Base-by-base conservation (phyloP, 169 alveolate genomes). In the Plasmodium fragile region DNA sequence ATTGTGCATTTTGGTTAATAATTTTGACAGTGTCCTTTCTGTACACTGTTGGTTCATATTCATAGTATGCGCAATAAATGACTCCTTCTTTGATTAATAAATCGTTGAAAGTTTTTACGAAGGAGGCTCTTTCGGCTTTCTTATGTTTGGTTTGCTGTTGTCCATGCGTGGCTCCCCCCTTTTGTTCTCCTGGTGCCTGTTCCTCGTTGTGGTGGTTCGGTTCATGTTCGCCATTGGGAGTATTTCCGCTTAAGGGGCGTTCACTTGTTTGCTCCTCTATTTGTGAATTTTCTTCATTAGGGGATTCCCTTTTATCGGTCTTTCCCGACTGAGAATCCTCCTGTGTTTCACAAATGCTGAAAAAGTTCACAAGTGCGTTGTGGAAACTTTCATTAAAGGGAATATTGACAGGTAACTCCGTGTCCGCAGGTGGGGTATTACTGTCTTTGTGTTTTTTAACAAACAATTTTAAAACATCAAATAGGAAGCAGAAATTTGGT, bases 1-100 rank as follows among this genome's bases (percentile, higher is more conserved):
- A 25, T n/a, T 87, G 36, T 65, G 70, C 32, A 45, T 87, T 87
- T 77, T 78, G n/a, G 52, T 78, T 87, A 77, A 87, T 78, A 10
- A 87, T 34, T 78, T 87, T 77, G 36, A 87, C 80, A 59, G 93
- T 87, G 30, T 87, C 93, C 72, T 87, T 87, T 52, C 93, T 75
- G 32, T 87, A 87, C 18, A 87, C 53, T 0, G 72, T 45, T 32
- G 93, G 93, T 77, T 87, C 71, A 45, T 87, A 87, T 87, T 87
- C 93, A 55, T 87, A 87, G 80, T 87, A 87, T 55, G 89, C 93
- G 18, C 41, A 77, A 78, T 87, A 87, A 77, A 87, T 87, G 30
- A 87, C 71, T 22, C 93, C 93, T 87, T 87, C 93, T 4, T 52
- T 87, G 80, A 4, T 77, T 65, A 87, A 65, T 71, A 87, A 77